A percentile compares a stretch with the other conserved stretches of the same genome.
These are phyloP conservation scores for Elasticomyces elasticus DNA, from an alignment of 495 filamentous ascomycete species.

Conservation along the genomic window DNA sequence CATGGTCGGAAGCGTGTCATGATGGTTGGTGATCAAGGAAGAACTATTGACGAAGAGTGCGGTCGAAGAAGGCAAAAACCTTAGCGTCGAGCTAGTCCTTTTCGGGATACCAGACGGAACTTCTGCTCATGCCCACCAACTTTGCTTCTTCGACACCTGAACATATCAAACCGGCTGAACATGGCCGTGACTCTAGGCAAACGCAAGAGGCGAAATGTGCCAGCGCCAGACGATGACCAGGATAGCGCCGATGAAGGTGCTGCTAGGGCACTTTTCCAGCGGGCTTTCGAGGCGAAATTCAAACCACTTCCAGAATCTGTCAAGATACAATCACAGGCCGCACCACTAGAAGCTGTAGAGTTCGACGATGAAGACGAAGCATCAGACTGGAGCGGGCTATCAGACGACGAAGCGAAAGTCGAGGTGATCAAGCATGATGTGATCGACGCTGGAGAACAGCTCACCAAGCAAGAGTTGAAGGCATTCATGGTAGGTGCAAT, in stretches of 20 bases:
- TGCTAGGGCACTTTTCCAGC: slow-evolving; percentile 54
- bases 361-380: slow-evolving; percentile 27
- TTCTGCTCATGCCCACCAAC: too few relatives aligned
- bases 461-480: slow-evolving; percentile 57
- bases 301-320: slow-evolving; percentile 46
- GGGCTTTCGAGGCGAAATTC: slow-evolving; percentile 82
- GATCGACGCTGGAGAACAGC: slow-evolving; percentile 34
- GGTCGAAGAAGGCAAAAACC: background rate
- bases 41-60: background rate
- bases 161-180: background rate
- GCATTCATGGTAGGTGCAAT: slow-evolving; percentile 58
- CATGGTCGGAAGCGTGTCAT: slow-evolving; percentile 96
- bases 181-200: slow-evolving; percentile 24
- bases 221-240: slow-evolving; percentile 3
- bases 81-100: background rate
- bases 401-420: slow-evolving; percentile 37
- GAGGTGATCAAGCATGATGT: slow-evolving; percentile 56
- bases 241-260: slow-evolving; percentile 13
- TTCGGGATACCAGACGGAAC: too few relatives aligned
- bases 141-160: background rate
- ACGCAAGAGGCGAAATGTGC: slow-evolving; percentile 19
- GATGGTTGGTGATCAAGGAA: background rate
- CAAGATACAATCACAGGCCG: slow-evolving; percentile 13
- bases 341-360: slow-evolving; percentile 16
- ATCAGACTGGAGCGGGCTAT: slow-evolving; percentile 59